Evolutionary conservation across 2,329 filamentous ascomycete species (phyloP).

Genomic region (Tympanopsis confertula): DNA sequence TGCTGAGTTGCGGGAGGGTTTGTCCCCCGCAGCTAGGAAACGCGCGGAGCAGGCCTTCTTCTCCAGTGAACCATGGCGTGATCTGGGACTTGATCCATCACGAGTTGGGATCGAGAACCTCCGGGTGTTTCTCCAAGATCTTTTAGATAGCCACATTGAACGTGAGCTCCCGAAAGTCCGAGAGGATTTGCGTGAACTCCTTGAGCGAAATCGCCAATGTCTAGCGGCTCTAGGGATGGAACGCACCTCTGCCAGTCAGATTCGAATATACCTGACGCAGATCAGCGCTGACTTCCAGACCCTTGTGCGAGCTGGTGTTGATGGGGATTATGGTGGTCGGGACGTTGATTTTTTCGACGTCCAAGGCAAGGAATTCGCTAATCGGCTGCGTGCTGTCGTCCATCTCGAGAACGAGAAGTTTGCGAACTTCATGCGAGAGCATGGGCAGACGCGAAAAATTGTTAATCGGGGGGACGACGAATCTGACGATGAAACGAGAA

Average conservation of each 20-base stretch:
- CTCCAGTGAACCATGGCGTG: conserved; percentile 20
- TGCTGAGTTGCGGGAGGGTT: conserved; percentile 15
- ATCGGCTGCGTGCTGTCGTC: conserved; percentile 13
- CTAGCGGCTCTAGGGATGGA: conserved; percentile 6
- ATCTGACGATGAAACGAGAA: too few relatives aligned
- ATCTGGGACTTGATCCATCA: conserved; percentile 7
- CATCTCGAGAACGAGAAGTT: conserved; percentile 12
- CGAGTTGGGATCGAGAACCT: conserved; percentile 9
- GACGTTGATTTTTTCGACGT: conserved; percentile 4
- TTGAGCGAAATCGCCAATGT: conserved; percentile 4
- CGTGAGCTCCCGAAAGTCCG: conserved; percentile 14
- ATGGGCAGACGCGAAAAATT: conserved; percentile 1
- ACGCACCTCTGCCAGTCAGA: conserved; percentile 6
- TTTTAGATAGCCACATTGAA: conserved; percentile 15
- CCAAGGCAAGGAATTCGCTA: conserved; percentile 4
- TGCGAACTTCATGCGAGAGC: conserved; percentile 5
- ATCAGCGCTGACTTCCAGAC: conserved; percentile 12
- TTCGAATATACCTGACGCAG: conserved; percentile 9
- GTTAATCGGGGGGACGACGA: too few relatives aligned
- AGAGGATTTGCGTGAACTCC: conserved; percentile 8
- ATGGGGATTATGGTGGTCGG: conserved; percentile 9
- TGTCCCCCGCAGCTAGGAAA: conserved; percentile 18
- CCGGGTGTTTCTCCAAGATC: conserved; percentile 9
- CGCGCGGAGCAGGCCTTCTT: conserved; percentile 27
- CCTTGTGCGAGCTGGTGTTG: conserved; percentile 11